Percentiles rank a stretch among this genome's conserved stretches.
These are phyloP conservation scores for Hanseniaspora mollemarum DNA, from an alignment of 805 yeast species.

Conservation along the genomic window DNA sequence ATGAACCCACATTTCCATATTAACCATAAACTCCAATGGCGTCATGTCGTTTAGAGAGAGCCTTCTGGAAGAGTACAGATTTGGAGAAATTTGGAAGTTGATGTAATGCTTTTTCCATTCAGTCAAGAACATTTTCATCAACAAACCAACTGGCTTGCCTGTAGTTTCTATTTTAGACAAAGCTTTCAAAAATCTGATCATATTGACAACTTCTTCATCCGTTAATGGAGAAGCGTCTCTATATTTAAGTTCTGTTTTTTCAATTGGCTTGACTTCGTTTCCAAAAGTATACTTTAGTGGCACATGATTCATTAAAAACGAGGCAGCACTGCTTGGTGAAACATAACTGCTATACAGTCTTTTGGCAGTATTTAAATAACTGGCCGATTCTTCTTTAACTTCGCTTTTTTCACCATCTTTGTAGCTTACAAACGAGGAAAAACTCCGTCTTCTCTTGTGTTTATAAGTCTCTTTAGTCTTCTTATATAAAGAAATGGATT, in stretches of 20 bases:
- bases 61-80: not conserved
- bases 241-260: conserved; percentile 2
- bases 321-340: not conserved
- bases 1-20: conserved; percentile 5
- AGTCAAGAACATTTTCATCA: not conserved
- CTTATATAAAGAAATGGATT: conserved; percentile 8
- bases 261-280: not conserved
- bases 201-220: not conserved
- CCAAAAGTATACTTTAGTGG: not conserved
- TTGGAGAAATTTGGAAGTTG: not conserved
- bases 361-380: conserved; percentile 1
- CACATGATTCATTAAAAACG: not conserved
- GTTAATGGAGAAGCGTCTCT: not conserved
- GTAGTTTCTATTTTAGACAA: not conserved
- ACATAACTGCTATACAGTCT: not conserved
- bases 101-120: conserved; percentile 2
- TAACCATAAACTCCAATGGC: conserved; percentile 11
- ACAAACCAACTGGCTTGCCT: not conserved
- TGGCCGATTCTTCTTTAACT: not conserved
- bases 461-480: conserved; percentile 10
- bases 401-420: not conserved
- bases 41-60: conserved; percentile 2
- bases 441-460: conserved; percentile 1
- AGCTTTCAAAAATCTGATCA: not conserved
- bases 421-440: not conserved